A percentile compares a stretch with the other conserved stretches of the same genome.
Evolutionary conservation across 2,329 filamentous ascomycete species (phyloP).

Genomic region (Aureobasidium sp.): DNA sequence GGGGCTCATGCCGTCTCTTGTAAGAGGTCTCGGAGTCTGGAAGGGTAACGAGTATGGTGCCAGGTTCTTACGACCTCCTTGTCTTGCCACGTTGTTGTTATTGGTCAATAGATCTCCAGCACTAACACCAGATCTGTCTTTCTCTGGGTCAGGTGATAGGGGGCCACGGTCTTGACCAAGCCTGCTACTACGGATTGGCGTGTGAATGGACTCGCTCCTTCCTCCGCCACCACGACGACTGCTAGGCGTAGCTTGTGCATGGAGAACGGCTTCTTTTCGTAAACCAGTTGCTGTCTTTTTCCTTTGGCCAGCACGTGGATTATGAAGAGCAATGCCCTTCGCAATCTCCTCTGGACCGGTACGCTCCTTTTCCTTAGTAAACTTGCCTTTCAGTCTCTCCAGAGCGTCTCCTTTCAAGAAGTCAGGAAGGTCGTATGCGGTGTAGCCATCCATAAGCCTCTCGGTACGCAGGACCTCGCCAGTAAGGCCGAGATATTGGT

Average conservation of each 20-base stretch:
- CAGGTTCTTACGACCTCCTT: slow-evolving; percentile 44
- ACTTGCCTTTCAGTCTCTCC: slow-evolving; percentile 85
- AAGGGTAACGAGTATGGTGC: slow-evolving; percentile 45
- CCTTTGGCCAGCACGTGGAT: slow-evolving; percentile 58
- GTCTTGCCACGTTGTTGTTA: slow-evolving; percentile 58
- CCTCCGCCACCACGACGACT: slow-evolving; percentile 10
- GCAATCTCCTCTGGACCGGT: slow-evolving; percentile 71
- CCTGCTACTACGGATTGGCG: not conserved
- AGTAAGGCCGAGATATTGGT: slow-evolving; percentile 87
- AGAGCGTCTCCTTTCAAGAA: slow-evolving; percentile 78
- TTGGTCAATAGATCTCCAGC: slow-evolving; percentile 70
- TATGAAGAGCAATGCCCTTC: slow-evolving; percentile 94
- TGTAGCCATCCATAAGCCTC: slow-evolving; percentile 88
- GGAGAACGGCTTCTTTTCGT: slow-evolving; percentile 70
- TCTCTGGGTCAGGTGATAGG: slow-evolving; percentile 14
- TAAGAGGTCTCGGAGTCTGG: slow-evolving; percentile 30
- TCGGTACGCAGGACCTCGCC: slow-evolving; percentile 90
- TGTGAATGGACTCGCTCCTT: slow-evolving; percentile 8
- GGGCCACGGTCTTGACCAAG: not conserved
- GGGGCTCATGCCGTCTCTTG: slow-evolving; percentile 37
- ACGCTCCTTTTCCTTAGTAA: slow-evolving; percentile 67
- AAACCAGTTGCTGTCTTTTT: slow-evolving; percentile 67
- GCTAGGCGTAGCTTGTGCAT: slow-evolving; percentile 49
- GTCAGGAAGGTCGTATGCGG: slow-evolving; percentile 84
- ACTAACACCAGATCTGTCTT: slow-evolving; percentile 37